These are phyloP conservation scores for Elongisporangium anandrum DNA, from an alignment of 352 stramenopile species.

Conservation along the genomic window DNA sequence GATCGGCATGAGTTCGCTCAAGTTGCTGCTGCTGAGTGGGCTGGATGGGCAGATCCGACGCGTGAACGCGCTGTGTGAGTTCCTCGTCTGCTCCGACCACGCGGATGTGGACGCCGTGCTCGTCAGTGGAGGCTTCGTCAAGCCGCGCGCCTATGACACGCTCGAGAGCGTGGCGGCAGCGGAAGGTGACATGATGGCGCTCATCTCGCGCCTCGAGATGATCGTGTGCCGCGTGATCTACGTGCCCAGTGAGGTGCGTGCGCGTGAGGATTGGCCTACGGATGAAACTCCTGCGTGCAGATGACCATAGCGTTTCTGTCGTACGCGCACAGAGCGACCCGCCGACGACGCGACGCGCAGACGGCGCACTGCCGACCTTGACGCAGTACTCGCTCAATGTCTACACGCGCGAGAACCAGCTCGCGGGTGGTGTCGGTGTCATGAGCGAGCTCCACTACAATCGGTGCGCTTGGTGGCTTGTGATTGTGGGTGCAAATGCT, in stretches of 20 bases:
- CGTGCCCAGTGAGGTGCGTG: conserved; percentile 57
- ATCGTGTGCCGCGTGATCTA: conserved; percentile 86
- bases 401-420: conserved; percentile 38
- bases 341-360: conserved; percentile 59
- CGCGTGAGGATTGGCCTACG: not conserved
- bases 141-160: conserved; percentile 41
- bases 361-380: conserved; percentile 43
- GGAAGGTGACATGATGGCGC: conserved; percentile 87
- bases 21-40: conserved; percentile 75
- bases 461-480: conserved; percentile 11
- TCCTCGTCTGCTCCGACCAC: conserved; percentile 60
- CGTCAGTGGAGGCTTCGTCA: conserved; percentile 62
- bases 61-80: conserved; percentile 78
- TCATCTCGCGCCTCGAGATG: conserved; percentile 84
- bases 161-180: conserved; percentile 61
- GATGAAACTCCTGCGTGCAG: not conserved
- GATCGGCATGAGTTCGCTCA: conserved; percentile 22
- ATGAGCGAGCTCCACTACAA: conserved; percentile 31
- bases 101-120: conserved; percentile 72
- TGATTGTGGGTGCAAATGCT: conserved; percentile 43
- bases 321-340: conserved; percentile 54
- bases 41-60: conserved; percentile 53
- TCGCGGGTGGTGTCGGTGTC: conserved; percentile 24
- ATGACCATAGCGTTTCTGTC: not conserved
- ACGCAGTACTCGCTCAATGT: conserved; percentile 85